Evolutionary conservation across 2,329 filamentous ascomycete species (phyloP), one percentile per base, ranked within the genome.

Genomic region (Cytospora schulzeri): DNA sequence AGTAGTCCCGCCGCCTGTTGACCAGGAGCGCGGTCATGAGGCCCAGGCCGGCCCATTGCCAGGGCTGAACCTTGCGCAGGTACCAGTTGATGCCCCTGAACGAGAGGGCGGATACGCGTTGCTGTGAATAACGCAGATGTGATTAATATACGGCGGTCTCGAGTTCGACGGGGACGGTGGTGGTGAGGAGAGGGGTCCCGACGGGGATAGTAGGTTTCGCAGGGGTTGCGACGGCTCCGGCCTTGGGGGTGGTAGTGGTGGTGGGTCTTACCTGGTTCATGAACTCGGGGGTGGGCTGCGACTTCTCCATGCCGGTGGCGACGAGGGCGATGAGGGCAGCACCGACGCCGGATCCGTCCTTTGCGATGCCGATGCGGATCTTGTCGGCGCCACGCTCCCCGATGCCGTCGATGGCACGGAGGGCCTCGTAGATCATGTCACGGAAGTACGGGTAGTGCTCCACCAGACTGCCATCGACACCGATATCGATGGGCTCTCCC

Each of bases 391-490:
- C 93, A 64, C 85, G 81, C 54, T 82, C 79, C 5, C 94, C 94
- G 71, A 98, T 91, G 67, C 90, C 87, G 19, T 92, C 85, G 60
- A 97, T 87, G 63, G 86, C 87, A 57, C 88, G 81, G 65, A 98
- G 82, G 8, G 91, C 91, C 73, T 96, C 91, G 67, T 93, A 86
- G 68, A 98, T 90, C 81, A 95, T 91, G 63, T 91, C 89, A 69
- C 95, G 88, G 79, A 97, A 99, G 73, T 88, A 89, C 11, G 95
- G 95, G 77, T 98, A 98, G 79, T 96, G 95, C 77, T 98, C 95
- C 2, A 98, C 93, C 60, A 99, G 81, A 73, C 90, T 93, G 69
- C 95, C 95, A 74, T 99, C 95, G 2, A 98, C 94, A 71, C 95
- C 95, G 71, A 99, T 87, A 74, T 99, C 95, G 63, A 90, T 81